Evolutionary conservation across 2,329 filamentous ascomycete genomes (phyloP).

Genomic region (Karstenula rhodostoma): DNA sequence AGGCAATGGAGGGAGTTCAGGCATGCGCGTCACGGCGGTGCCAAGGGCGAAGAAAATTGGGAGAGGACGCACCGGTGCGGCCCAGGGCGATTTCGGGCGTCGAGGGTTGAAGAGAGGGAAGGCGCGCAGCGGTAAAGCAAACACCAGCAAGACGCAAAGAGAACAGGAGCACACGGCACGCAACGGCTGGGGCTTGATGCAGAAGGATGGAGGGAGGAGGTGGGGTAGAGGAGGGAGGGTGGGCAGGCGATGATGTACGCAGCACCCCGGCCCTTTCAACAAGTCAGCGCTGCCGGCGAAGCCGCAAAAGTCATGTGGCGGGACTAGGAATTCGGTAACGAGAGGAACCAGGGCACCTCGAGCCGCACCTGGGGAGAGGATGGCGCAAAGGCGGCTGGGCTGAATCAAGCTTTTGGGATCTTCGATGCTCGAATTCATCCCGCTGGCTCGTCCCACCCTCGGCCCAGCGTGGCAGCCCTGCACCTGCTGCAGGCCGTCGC

Average conservation of each 20-base stretch:
- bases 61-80: conserved; percentile 14
- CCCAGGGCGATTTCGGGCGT: neutral
- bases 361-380: conserved; percentile 22
- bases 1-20: conserved; percentile 1
- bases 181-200: conserved; percentile 10
- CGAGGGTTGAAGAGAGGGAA: conserved; percentile 9
- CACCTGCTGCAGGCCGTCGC: conserved; percentile 7
- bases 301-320: conserved; percentile 34
- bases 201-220: conserved; percentile 13
- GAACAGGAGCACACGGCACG: conserved; percentile 12
- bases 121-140: conserved; percentile 10
- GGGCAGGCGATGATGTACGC: conserved; percentile 16
- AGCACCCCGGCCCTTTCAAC: conserved; percentile 32
- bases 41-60: conserved; percentile 20
- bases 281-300: conserved; percentile 33
- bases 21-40: conserved; percentile 15
- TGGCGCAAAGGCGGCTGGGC: conserved; percentile 29
- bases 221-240: conserved; percentile 12
- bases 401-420: conserved; percentile 49
- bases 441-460: conserved; percentile 39
- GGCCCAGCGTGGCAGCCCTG: conserved; percentile 24
- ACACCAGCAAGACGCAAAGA: conserved; percentile 17
- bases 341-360: conserved; percentile 9
- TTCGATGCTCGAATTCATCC: conserved; percentile 29
- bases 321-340: conserved; percentile 29